Conservation (phyloP, 1,284 basidiomycete species). For the Rhodotorula sp. region DNA sequence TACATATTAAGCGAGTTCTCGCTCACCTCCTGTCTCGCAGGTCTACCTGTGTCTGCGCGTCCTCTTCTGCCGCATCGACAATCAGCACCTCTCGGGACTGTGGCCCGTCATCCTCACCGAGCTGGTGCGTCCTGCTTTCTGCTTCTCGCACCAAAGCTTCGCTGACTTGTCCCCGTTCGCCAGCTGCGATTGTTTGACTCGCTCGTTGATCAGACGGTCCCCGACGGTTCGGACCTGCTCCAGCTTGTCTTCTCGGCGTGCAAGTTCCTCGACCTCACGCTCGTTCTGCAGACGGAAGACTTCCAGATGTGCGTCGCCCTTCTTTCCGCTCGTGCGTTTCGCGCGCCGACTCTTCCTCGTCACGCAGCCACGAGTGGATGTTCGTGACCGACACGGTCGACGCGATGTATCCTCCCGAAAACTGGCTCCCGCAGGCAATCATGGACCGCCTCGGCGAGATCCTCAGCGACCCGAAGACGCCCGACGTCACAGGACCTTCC, state of each 20-base stretch:
- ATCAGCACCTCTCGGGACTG: slow-evolving; percentile 89
- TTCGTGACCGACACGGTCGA: slow-evolving; percentile 98
- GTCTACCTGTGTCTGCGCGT: slow-evolving; percentile 88
- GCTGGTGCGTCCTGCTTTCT: slow-evolving; percentile 60
- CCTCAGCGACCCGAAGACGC: slow-evolving; percentile 55
- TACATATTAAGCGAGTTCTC: background rate
- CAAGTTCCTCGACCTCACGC: slow-evolving; percentile 89
- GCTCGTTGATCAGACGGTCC: slow-evolving; percentile 51
- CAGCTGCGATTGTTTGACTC: slow-evolving; percentile 62
- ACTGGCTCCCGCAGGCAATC: slow-evolving; percentile 80
- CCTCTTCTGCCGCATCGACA: slow-evolving; percentile 83
- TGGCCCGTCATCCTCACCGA: slow-evolving; percentile 97
- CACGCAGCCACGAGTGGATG: slow-evolving; percentile 98
- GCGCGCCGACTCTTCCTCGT: too few species aligned
- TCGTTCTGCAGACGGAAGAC: slow-evolving; percentile 91
- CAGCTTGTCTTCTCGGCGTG: slow-evolving; percentile 80
- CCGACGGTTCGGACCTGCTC: slow-evolving; percentile 63
- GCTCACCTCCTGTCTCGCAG: slow-evolving; percentile 39
- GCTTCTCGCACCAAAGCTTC: background rate
- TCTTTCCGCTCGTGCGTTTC: too few species aligned
- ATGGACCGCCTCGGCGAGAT: slow-evolving; percentile 89
- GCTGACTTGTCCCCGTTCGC: too few species aligned
- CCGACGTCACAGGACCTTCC: slow-evolving; percentile 40
- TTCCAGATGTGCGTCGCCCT: slow-evolving; percentile 80
- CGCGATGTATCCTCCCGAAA: slow-evolving; percentile 81